Percentiles rank a stretch among this genome's conserved stretches.
These are phyloP conservation scores for Pinus taeda DNA, from an alignment of 75 land plant species.

Conservation along the genomic window DNA sequence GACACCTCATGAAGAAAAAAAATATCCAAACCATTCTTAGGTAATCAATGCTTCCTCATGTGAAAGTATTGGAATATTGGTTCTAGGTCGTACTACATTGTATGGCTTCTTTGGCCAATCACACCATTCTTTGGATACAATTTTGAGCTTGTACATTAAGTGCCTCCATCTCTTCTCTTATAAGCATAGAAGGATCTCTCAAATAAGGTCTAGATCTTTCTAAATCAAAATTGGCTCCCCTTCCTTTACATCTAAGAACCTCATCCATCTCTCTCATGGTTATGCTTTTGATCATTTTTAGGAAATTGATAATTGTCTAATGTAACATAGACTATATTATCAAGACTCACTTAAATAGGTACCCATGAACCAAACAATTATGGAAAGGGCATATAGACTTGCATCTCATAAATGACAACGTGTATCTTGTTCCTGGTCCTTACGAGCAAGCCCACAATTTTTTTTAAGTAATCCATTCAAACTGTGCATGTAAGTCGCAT, in stretches of 20 bases:
- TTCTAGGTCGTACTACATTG: slow-evolving; percentile 71
- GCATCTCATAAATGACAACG: slow-evolving; percentile 56
- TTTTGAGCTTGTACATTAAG: slow-evolving; percentile 80
- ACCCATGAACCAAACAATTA: slow-evolving; percentile 80
- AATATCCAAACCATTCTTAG: slow-evolving; percentile 58
- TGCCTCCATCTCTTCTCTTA: slow-evolving; percentile 68
- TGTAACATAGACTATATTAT: slow-evolving; percentile 56
- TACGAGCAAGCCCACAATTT: slow-evolving; percentile 66
- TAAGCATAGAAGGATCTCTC: slow-evolving; percentile 40
- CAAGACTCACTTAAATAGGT: slow-evolving; percentile 73
- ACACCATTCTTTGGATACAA: slow-evolving; percentile 82
- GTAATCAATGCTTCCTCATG: too few species aligned
- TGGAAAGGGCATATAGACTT: slow-evolving; percentile 71
- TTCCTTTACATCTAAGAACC: slow-evolving; percentile 57
- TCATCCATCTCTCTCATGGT: slow-evolving; percentile 63
- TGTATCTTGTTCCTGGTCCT: slow-evolving; percentile 48
- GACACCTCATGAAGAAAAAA: slow-evolving; percentile 70
- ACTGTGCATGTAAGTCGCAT: slow-evolving; percentile 86
- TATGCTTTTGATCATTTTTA: slow-evolving; percentile 22
- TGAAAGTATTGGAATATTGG: slow-evolving; percentile 87
- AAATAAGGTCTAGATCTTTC: slow-evolving; percentile 26
- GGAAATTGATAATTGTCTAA: slow-evolving; percentile 67
- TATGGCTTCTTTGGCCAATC: slow-evolving; percentile 79
- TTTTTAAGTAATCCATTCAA: slow-evolving; percentile 70
- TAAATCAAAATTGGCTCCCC: slow-evolving; percentile 22